A percentile compares a stretch with the other conserved stretches of the same genome.
These are phyloP conservation scores for Apiospora pterosperma DNA, from an alignment of 2,329 filamentous ascomycete species.

Conservation along the genomic window DNA sequence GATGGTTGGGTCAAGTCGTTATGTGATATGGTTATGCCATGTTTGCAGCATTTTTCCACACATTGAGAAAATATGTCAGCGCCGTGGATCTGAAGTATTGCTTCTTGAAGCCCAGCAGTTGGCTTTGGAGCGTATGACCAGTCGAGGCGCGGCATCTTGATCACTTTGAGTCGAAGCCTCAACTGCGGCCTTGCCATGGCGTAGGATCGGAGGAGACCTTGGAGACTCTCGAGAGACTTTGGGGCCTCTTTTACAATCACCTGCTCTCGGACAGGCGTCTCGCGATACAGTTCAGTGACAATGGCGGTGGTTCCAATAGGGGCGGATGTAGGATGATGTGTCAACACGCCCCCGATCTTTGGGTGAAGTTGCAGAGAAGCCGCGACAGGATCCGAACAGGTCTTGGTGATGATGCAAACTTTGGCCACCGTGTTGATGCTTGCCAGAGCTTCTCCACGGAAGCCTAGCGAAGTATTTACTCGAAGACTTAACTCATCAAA, in stretches of 20 bases:
- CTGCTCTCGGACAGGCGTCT: constrained; percentile 61
- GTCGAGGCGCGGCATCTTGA: constrained; percentile 47
- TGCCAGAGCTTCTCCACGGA: constrained; percentile 71
- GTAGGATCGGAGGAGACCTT: constrained; percentile 59
- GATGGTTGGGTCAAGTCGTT: constrained; percentile 13
- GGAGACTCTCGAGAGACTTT: constrained; percentile 56
- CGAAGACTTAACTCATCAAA: constrained; percentile 58
- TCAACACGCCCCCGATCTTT: constrained; percentile 36
- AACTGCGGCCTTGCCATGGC: constrained; percentile 63
- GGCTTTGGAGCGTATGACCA: constrained; percentile 62
- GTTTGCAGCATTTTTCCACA: constrained; percentile 29
- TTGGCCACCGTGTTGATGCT: constrained; percentile 58
- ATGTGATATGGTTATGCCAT: constrained; percentile 6
- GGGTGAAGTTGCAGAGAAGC: constrained; percentile 40
- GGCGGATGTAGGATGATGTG: constrained; percentile 39
- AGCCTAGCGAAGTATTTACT: constrained; percentile 63
- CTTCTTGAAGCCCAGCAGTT: constrained; percentile 50
- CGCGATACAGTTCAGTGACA: constrained; percentile 55
- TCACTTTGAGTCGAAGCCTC: constrained; percentile 57
- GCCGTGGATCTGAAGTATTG: constrained; percentile 60
- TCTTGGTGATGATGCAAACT: constrained; percentile 61
- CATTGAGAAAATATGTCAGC: constrained; percentile 54
- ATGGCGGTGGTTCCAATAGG: constrained; percentile 68
- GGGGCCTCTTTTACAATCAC: constrained; percentile 52
- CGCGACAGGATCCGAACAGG: constrained; percentile 58